Evolutionary conservation across 805 yeast genomes (phyloP).

Genomic region (Candida dajiaensis): DNA sequence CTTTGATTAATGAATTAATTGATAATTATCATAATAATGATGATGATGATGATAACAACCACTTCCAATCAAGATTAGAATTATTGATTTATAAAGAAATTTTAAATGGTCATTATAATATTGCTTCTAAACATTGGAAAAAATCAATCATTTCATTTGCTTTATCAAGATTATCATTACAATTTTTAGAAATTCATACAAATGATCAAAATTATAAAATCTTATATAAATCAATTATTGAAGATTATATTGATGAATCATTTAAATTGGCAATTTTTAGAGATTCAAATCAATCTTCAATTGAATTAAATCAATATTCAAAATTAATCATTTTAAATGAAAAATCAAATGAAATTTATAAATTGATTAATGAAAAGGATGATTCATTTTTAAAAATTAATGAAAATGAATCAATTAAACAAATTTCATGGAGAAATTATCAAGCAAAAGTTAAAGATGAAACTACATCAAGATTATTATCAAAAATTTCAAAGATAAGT

Average conservation of each 20-base stretch:
- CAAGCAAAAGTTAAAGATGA: constrained; percentile 62
- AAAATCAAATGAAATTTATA: constrained; percentile 29
- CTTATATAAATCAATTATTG: constrained; percentile 49
- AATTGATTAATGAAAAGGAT: constrained; percentile 33
- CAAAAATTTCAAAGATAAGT: constrained; percentile 32
- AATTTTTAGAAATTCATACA: constrained; percentile 36
- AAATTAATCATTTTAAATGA: constrained; percentile 32
- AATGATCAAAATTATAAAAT: no score
- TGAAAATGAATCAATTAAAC: constrained; percentile 33
- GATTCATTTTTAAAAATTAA: constrained; percentile 14
- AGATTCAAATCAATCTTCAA: constrained; percentile 27
- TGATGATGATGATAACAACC: constrained; percentile 28
- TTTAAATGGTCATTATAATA: constrained; percentile 43
- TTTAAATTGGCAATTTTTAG: constrained; percentile 49
- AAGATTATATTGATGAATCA: constrained; percentile 59
- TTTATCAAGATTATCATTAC: constrained; percentile 56
- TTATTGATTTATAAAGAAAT: constrained; percentile 40
- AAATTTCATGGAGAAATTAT: constrained; percentile 53
- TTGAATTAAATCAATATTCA: constrained; percentile 46
- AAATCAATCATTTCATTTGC: constrained; percentile 47
- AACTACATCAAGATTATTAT: constrained; percentile 59
- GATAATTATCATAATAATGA: constrained; percentile 30
- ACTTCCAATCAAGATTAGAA: constrained; percentile 30
- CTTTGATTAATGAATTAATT: constrained; percentile 36
- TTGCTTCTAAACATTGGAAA: constrained; percentile 52